Conservation (phyloP, 2,329 filamentous ascomycete genomes). For the Colletotrichum tabaci region DNA sequence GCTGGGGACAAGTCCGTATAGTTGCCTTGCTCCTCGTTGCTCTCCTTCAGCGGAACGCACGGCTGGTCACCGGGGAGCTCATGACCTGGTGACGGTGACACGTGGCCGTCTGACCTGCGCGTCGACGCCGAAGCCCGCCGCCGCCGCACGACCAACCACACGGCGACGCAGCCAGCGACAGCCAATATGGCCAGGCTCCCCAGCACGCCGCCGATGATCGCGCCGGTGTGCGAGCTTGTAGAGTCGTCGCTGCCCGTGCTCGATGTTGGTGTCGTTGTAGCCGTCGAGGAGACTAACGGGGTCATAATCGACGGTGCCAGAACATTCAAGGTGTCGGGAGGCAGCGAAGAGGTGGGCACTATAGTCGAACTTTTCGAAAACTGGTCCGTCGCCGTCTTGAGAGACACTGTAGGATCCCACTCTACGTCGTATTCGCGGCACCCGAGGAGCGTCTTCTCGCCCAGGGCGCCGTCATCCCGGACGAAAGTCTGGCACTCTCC, state of each 20-base stretch:
- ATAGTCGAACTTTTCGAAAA: not conserved
- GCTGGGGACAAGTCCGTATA: constrained; percentile 4
- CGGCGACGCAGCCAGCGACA: constrained; percentile 9
- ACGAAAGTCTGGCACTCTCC: constrained; percentile 29
- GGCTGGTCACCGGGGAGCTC: constrained; percentile 10
- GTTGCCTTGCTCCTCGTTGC: not conserved
- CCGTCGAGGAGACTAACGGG: not conserved
- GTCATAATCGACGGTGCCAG: not conserved
- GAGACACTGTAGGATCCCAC: constrained; percentile 23
- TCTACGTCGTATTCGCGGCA: constrained; percentile 8
- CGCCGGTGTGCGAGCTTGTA: not conserved
- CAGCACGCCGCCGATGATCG: constrained; percentile 32
- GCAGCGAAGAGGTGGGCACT: not conserved
- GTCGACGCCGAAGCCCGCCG: not conserved
- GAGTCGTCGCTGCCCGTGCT: not conserved
- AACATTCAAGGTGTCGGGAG: not conserved
- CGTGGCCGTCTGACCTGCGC: not conserved
- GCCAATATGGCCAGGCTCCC: constrained; percentile 21
- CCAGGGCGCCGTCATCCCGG: constrained; percentile 17
- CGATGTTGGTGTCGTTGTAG: not conserved
- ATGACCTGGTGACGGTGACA: not conserved
- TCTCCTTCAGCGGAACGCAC: not conserved
- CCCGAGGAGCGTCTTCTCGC: constrained; percentile 22
- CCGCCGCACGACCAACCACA: constrained; percentile 18
- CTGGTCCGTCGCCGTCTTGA: constrained; percentile 7